phyloP scores from a whole-genome alignment of 2,329 filamentous ascomycete species.

The Triangularia verruculosa region DNA sequence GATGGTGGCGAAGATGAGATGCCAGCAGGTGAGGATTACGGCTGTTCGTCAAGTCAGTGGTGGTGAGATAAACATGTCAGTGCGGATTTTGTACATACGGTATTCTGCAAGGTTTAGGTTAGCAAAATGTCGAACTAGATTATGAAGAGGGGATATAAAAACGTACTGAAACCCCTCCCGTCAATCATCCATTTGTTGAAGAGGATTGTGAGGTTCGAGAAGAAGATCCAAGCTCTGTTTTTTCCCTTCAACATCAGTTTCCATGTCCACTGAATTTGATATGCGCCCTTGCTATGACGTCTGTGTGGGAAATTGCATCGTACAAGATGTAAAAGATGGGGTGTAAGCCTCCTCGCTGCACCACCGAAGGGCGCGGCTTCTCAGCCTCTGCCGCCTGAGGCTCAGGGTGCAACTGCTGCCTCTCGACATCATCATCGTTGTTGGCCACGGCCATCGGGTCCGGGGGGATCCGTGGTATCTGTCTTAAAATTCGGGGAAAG shows the following conservation, averaged over 20 bases:
- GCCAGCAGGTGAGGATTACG: slow-evolving; percentile 89
- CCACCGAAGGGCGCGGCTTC: slow-evolving; percentile 29
- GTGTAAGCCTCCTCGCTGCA: slow-evolving; percentile 29
- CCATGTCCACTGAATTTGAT: not conserved
- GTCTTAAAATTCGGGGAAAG: not conserved
- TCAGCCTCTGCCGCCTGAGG: slow-evolving; percentile 23
- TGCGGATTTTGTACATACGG: slow-evolving; percentile 33
- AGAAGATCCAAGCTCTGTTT: slow-evolving; percentile 70
- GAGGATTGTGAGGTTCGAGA: slow-evolving; percentile 80
- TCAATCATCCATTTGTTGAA: slow-evolving; percentile 92
- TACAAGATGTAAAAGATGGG: slow-evolving; percentile 38
- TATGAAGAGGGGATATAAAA: not conserved
- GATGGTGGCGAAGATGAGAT: slow-evolving; percentile 83
- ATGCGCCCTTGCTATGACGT: not conserved
- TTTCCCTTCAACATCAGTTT: not conserved
- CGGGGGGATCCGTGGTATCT: not conserved
- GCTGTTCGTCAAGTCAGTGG: slow-evolving; percentile 26
- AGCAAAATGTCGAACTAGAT: slow-evolving; percentile 22
- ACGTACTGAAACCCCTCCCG: slow-evolving; percentile 70
- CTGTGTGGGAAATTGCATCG: slow-evolving; percentile 19
- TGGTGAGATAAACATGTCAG: slow-evolving; percentile 32
- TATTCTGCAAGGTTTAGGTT: slow-evolving; percentile 37
- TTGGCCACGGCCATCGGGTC: slow-evolving; percentile 10
- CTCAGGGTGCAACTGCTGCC: slow-evolving; percentile 6
- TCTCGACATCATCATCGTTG: slow-evolving; percentile 24